phyloP scores from a whole-genome alignment of 768 basidiomycete species.

The Pleurotus eryngii region DNA sequence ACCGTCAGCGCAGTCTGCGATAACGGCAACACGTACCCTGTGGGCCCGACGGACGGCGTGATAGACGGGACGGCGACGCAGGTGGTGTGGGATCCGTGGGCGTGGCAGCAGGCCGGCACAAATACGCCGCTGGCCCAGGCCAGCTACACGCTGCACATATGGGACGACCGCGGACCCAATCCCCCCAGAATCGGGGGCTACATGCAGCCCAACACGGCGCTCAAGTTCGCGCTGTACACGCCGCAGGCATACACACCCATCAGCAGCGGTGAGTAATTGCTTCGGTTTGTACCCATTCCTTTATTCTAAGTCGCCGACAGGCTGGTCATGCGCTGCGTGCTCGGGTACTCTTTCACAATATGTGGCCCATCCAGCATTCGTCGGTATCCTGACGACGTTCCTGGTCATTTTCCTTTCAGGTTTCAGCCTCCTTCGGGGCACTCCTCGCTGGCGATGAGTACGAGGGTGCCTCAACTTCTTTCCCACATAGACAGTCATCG shows the following conservation, averaged over 20 bases:
- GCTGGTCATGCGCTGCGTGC: slow-evolving; percentile 56
- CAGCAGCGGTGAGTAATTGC: slow-evolving; percentile 39
- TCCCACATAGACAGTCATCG: too few relatives aligned
- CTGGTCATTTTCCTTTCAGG: slow-evolving; percentile 69
- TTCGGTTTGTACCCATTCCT: not conserved
- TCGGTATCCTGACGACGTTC: slow-evolving; percentile 52
- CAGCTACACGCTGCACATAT: slow-evolving; percentile 76
- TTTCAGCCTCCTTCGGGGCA: slow-evolving; percentile 46
- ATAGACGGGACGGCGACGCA: slow-evolving; percentile 68
- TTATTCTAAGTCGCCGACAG: slow-evolving; percentile 23
- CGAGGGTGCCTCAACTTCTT: too few relatives aligned
- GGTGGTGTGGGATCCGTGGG: slow-evolving; percentile 79
- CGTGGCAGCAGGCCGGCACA: slow-evolving; percentile 61
- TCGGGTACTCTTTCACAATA: slow-evolving; percentile 33
- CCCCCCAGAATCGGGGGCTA: slow-evolving; percentile 59
- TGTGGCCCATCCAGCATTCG: slow-evolving; percentile 50
- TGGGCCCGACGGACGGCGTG: slow-evolving; percentile 73
- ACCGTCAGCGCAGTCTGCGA: slow-evolving; percentile 81
- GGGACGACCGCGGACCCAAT: slow-evolving; percentile 74
- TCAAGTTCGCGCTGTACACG: slow-evolving; percentile 83
- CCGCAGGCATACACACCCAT: slow-evolving; percentile 71
- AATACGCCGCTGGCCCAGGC: slow-evolving; percentile 70
- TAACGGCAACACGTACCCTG: slow-evolving; percentile 88
- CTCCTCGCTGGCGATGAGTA: not conserved
- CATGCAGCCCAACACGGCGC: slow-evolving; percentile 62